Evolutionary conservation across 2,329 filamentous ascomycete species (phyloP), one percentile per base, ranked within the genome.

Genomic region (Colletotrichum spinosum): DNA sequence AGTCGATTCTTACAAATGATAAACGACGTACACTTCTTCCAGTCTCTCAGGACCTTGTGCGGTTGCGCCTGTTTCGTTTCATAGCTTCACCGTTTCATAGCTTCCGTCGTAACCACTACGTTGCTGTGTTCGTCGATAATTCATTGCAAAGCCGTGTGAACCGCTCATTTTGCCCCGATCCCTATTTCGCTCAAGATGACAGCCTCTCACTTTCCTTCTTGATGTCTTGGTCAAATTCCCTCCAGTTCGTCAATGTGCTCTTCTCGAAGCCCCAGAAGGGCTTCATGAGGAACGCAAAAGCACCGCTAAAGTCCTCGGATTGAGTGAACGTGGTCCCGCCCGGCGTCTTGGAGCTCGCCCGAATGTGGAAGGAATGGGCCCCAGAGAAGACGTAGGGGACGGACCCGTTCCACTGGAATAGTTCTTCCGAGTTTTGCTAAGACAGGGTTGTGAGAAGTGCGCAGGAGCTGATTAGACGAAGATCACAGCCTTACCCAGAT

Each of bases 141-240:
- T 25, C 25, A 25, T 25, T 25, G 25, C 25, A 25, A 25, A 25
- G 1, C 4, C 25, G 25, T 25, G 4, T 25, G 4, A 25, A 25
- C 25, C 25, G 25, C 4, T 25, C 25, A 25, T 25, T 25, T 4
- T 25, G 25, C 25, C 25, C 25, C 25, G 25, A 25, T 25, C 4
- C 4, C 25, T 5, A 25, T 25, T 5, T 4, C 4, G 25, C 25
- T 25, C 25, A 25, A 44, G 41, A n/a, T 37, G 38, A 17, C 5
- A 55, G 15, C 1, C 34, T 56, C 44, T 57, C 55, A 1, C 55
- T 57, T 2, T 57, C 55, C 17, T 5, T 42, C 45, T 53, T 60
- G 38, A 60, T 33, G 5, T 60, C 56, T 13, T 52, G 12, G 25
- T 60, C 49, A 3, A 60, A 60, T 33, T 52, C 48, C 39, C 42